These are phyloP conservation scores for Verticillium longisporum DNA, from an alignment of 2,329 filamentous ascomycete species.

Conservation along the genomic window DNA sequence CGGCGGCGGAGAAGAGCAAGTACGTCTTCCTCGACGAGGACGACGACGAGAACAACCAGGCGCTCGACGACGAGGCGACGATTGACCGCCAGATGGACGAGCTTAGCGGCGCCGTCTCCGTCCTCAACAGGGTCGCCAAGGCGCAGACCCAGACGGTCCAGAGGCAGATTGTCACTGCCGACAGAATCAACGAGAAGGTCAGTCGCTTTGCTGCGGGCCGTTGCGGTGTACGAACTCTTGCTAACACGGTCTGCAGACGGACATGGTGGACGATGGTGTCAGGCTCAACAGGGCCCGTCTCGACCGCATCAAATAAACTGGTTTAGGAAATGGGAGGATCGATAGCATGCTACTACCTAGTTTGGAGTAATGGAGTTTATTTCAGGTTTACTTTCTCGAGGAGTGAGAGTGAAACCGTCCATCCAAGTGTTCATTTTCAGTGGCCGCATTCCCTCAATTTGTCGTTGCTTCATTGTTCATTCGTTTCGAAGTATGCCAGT, in stretches of 20 bases:
- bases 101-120: slow-evolving; percentile 62
- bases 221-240: neutral
- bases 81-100: slow-evolving; percentile 57
- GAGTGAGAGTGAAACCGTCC: neutral
- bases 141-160: slow-evolving; percentile 72
- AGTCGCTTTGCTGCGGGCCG: slow-evolving; percentile 12
- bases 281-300: slow-evolving; percentile 69
- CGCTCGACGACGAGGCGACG: slow-evolving; percentile 36
- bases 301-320: slow-evolving; percentile 47
- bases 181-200: slow-evolving; percentile 73
- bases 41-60: slow-evolving; percentile 48
- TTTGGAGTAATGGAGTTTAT: neutral
- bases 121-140: slow-evolving; percentile 65
- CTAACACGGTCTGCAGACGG: slow-evolving; percentile 52
- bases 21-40: slow-evolving; percentile 76
- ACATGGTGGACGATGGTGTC: slow-evolving; percentile 75
- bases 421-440: no score
- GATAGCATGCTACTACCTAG: slow-evolving; percentile 9
- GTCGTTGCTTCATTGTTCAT: no score
- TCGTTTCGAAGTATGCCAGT: no score
- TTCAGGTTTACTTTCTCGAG: neutral
- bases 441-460: no score
- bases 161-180: slow-evolving; percentile 67
- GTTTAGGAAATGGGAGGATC: neutral
- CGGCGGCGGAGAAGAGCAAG: slow-evolving; percentile 32